These are phyloP conservation scores for Pilobolus umbonatus DNA, from an alignment of 192 early-diverging fungal species.

Conservation along the genomic window DNA sequence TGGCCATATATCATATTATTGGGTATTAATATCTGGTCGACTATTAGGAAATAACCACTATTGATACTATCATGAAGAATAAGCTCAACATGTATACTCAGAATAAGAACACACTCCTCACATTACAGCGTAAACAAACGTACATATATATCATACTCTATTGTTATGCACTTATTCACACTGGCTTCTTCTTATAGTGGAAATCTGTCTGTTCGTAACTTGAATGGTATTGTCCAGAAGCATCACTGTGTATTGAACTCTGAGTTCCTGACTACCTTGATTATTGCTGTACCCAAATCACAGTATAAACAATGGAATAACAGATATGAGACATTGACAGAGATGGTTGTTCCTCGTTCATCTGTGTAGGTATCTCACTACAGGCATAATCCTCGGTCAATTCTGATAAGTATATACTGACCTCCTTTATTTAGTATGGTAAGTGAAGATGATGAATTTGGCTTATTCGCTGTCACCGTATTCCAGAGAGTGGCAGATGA, in stretches of 20 bases:
- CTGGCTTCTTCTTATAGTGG: conserved; percentile 46
- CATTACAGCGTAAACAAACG: conserved; percentile 80
- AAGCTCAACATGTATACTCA: conserved; percentile 86
- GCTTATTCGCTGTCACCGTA: conserved; percentile 84
- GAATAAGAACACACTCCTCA: conserved; percentile 75
- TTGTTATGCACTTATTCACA: background rate
- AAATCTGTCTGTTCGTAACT: conserved; percentile 83
- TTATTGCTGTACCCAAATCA: conserved; percentile 86
- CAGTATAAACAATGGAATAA: conserved; percentile 78
- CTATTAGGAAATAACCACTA: conserved; percentile 76
- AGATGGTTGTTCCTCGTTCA: conserved; percentile 96
- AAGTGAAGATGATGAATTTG: conserved; percentile 94
- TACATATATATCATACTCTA: conserved; percentile 28
- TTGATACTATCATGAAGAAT: conserved; percentile 87
- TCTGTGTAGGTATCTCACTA: conserved; percentile 53
- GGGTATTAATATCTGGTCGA: background rate
- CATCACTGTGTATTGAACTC: conserved; percentile 90
- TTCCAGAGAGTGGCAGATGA: conserved; percentile 89
- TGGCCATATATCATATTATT: background rate
- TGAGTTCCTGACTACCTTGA: conserved; percentile 86
- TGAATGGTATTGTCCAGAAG: conserved; percentile 87
- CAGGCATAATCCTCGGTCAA: background rate
- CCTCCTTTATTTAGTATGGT: conserved; percentile 54
- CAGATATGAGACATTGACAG: conserved; percentile 85
- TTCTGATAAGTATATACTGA: background rate